These are phyloP conservation scores for Plasmodium knowlesi DNA, from an alignment of 169 alveolate genomes.

Conservation along the genomic window DNA sequence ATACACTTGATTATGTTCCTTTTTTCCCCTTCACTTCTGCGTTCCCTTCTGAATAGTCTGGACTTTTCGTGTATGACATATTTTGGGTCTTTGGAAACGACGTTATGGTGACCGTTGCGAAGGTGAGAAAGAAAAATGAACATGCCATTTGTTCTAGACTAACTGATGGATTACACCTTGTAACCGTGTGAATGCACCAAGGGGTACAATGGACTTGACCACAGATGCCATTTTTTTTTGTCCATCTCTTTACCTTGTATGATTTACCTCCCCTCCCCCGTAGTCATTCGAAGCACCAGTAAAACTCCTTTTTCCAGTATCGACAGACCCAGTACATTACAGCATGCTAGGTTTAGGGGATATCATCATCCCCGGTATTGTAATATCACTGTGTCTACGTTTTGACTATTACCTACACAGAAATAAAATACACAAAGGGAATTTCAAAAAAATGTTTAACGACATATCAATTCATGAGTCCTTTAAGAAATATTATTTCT, in stretches of 20 bases:
- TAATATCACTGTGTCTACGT: constrained; percentile 91
- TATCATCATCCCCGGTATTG: constrained; percentile 95
- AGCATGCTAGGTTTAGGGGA: constrained; percentile 95
- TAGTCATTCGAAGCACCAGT: constrained; percentile 92
- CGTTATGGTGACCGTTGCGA: constrained; percentile 96
- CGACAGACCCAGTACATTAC: constrained; percentile 81
- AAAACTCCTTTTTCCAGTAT: constrained; percentile 91
- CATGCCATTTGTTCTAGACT: neutral
- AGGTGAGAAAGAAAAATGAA: constrained; percentile 16
- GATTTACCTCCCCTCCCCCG: neutral
- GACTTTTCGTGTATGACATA: constrained; percentile 93
- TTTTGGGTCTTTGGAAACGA: constrained; percentile 97
- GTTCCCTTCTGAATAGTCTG: constrained; percentile 61
- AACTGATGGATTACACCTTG: neutral
- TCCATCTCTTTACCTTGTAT: neutral
- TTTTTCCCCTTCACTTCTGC: neutral
- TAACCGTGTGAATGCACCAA: neutral
- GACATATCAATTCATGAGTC: constrained; percentile 65
- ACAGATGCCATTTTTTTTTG: neutral
- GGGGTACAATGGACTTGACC: neutral
- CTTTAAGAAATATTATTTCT: constrained; percentile 59
- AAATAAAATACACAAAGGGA: constrained; percentile 65
- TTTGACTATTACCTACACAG: constrained; percentile 84
- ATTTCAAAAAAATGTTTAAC: constrained; percentile 64
- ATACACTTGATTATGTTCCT: neutral